Conservation (phyloP, 495 filamentous ascomycete genomes). For the Aspergillus kassunensis region DNA sequence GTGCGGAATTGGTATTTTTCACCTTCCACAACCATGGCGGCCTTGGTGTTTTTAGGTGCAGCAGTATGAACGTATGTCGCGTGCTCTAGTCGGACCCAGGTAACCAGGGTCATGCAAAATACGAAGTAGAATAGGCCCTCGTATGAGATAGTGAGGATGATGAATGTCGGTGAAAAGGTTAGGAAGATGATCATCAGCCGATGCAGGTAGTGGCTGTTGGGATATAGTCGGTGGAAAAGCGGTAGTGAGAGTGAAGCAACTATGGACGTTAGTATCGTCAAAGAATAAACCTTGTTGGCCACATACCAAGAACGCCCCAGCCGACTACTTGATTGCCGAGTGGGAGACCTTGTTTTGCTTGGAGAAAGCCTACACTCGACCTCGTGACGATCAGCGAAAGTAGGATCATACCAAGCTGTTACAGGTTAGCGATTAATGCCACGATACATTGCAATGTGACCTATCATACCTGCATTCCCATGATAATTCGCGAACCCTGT, state of each 20-base stretch:
- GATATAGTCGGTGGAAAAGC: constrained; percentile 72
- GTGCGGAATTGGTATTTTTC: constrained; percentile 57
- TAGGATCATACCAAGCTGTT: constrained; percentile 71
- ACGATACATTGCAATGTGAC: background rate
- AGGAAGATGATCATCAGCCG: constrained; percentile 86
- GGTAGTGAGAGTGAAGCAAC: constrained; percentile 76
- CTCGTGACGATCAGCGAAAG: constrained; percentile 83
- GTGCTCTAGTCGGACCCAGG: constrained; percentile 89
- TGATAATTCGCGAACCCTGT: constrained; percentile 48
- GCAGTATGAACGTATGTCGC: constrained; percentile 59
- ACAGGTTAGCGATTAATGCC: background rate
- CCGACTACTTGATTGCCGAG: constrained; percentile 84
- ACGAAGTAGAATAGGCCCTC: constrained; percentile 95
- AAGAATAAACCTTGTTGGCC: background rate
- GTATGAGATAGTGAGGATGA: constrained; percentile 96
- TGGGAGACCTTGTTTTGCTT: constrained; percentile 84
- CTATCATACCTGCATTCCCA: constrained; percentile 50
- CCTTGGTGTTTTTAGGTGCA: constrained; percentile 27
- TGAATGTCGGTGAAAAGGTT: constrained; percentile 87
- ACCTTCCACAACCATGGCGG: constrained; percentile 28
- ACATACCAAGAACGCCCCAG: constrained; percentile 77
- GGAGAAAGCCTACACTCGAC: constrained; percentile 74
- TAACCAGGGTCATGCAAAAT: constrained; percentile 77
- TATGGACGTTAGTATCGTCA: constrained; percentile 23
- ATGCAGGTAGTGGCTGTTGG: constrained; percentile 87